Conservation (phyloP, 768 basidiomycete species). For the Russula abietina region DNA sequence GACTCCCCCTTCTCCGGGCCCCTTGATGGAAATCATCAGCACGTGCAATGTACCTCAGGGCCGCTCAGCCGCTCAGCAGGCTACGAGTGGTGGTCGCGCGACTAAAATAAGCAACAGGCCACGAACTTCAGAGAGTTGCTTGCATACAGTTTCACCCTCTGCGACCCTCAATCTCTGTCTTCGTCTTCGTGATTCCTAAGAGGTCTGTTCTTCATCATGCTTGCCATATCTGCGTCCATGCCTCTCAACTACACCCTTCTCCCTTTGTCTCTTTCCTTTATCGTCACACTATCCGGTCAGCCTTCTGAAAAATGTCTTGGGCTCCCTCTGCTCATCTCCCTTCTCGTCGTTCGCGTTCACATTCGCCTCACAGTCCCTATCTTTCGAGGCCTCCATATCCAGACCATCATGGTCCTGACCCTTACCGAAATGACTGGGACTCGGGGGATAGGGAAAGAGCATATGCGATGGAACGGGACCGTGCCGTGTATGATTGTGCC, state of each 20-base stretch:
- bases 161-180: too few species aligned
- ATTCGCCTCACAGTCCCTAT: conserved; percentile 57
- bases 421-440: conserved; percentile 63
- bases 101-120: too few species aligned
- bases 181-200: conserved; percentile 50
- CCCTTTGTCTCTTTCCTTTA: conserved; percentile 41
- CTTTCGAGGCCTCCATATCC: conserved; percentile 50
- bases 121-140: too few species aligned
- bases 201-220: conserved; percentile 94
- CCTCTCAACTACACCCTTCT: conserved; percentile 63
- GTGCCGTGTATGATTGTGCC: conserved; percentile 62
- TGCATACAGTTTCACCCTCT: too few species aligned
- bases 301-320: conserved; percentile 58
- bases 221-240: conserved; percentile 68
- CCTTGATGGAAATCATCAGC: too few species aligned
- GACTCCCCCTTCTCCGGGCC: too few species aligned
- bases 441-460: conserved; percentile 64
- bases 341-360: conserved; percentile 75
- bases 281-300: conserved; percentile 46
- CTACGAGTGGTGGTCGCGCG: too few species aligned
- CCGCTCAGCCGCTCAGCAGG: too few species aligned
- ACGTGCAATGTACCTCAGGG: too few species aligned
- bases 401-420: conserved; percentile 53
- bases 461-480: conserved; percentile 67
- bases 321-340: conserved; percentile 62